Evolutionary conservation across 2,329 filamentous ascomycete species (phyloP), one percentile per base, ranked within the genome.

Genomic region (Curvularia sp.): DNA sequence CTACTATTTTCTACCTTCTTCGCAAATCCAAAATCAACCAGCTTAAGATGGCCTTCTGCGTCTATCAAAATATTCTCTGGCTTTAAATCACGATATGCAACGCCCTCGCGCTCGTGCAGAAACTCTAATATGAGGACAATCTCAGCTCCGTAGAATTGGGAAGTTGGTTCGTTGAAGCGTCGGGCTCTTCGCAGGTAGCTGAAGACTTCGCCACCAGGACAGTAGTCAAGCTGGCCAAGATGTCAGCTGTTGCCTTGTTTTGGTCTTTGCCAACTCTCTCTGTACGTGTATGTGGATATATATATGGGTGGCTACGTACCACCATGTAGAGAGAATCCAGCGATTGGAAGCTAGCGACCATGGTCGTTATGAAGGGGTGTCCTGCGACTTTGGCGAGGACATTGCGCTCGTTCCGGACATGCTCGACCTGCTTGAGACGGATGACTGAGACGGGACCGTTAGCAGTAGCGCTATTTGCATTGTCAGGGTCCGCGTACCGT

Each of bases 21-120:
- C 43, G 91, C 91, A 72, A 94, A 94, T 10, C 91, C 91, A 80
- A 94, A 94, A 76, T 94, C 91, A 4, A 94, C 91, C 48, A 94
- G 82, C 77, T 92, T 92, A 68, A 94, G 87, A 77, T 94, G 91
- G 2, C 91, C 91, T 30, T 92, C 84, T 46, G 83, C 86, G 72
- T 94, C 91, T 25, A 94, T 84, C 51, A 94, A 81, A 36, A 94
- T 85, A 75, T 95, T 94, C 77, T 94, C 91, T 1, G 91, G 91
- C 76, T 94, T 94, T 66, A 94, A 79, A 69, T 94, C 91, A 50
- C 91, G 86, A 75, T 93, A 94, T 46, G 91, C 91, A 30, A 95
- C 89, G 42, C 89, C 90, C 74, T 92, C 87, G 55, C 88, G 81
- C 75, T 94, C 91, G 77, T 94, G 91, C 60, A 94, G 80, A 72